Conservation (phyloP, 257 asterid species). For the Ehretia macrophylla region DNA sequence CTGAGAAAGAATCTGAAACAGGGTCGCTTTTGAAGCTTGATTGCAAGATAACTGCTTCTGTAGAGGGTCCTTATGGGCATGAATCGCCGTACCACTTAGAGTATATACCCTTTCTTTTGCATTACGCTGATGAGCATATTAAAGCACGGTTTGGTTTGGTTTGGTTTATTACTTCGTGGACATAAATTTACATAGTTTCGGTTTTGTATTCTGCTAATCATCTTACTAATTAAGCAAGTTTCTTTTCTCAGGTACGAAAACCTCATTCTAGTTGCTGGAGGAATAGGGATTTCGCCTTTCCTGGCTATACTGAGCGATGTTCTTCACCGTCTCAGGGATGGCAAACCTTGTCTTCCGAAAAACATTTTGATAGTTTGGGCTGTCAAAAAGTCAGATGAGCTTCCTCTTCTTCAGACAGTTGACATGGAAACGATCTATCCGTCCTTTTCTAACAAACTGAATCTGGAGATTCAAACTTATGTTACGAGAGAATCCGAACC, state of each 20-base stretch:
- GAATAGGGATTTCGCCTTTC: constrained; percentile 88
- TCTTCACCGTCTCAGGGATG: constrained; percentile 53
- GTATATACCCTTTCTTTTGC: constrained; percentile 28
- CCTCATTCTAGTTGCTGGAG: constrained; percentile 85
- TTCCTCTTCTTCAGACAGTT: constrained; percentile 70
- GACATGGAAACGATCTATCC: constrained; percentile 58
- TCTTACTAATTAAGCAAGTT: too few relatives aligned
- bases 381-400: constrained; percentile 60
- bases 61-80: constrained; percentile 95
- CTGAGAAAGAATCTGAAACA: constrained; percentile 12
- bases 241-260: constrained; percentile 78
- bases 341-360: constrained; percentile 55
- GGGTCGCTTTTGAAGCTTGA: constrained; percentile 21
- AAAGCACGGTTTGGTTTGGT: too few relatives aligned
- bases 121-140: too few relatives aligned
- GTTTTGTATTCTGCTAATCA: too few relatives aligned
- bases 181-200: too few relatives aligned
- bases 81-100: constrained; percentile 70
- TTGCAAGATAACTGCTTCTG: constrained; percentile 44
- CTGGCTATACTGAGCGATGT: constrained; percentile 76
- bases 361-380: constrained; percentile 79
- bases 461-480: constrained; percentile 70
- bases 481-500: constrained; percentile 82
- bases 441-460: constrained; percentile 40
- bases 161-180: too few relatives aligned